These are phyloP conservation scores for Phytophthora tentaculata DNA, from an alignment of 352 stramenopile species.

Conservation along the genomic window DNA sequence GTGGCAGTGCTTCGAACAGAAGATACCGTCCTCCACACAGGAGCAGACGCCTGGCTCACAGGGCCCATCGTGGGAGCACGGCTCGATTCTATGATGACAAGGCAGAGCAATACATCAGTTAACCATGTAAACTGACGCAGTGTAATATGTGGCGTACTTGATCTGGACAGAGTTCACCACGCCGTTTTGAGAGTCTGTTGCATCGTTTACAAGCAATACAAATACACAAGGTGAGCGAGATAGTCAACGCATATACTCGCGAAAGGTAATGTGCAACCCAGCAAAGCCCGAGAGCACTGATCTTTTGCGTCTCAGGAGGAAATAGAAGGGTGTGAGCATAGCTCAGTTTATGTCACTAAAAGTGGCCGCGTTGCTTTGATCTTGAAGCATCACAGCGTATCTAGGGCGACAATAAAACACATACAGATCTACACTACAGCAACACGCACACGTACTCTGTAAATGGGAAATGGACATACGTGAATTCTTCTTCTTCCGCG, in stretches of 20 bases:
- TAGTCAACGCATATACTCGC: neutral
- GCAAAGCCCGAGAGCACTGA: constrained; percentile 25
- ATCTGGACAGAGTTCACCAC: constrained; percentile 55
- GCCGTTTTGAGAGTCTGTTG: constrained; percentile 47
- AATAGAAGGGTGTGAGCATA: constrained; percentile 21
- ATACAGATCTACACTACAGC: constrained; percentile 8
- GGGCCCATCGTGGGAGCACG: constrained; percentile 86
- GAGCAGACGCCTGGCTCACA: constrained; percentile 88
- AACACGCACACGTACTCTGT: constrained; percentile 57
- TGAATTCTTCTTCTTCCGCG: constrained; percentile 67
- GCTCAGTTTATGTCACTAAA: constrained; percentile 57
- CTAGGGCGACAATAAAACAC: constrained; percentile 52
- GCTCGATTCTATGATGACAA: constrained; percentile 60
- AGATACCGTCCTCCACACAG: constrained; percentile 86
- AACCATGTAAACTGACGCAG: neutral
- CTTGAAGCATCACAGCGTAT: constrained; percentile 65
- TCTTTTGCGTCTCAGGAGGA: constrained; percentile 42
- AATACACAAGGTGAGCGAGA: constrained; percentile 4
- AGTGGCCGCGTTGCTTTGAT: constrained; percentile 47
- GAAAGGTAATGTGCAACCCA: constrained; percentile 35
- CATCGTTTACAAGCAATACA: constrained; percentile 4
- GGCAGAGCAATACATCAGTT: constrained; percentile 4
- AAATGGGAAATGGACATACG: constrained; percentile 70
- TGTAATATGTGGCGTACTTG: constrained; percentile 40
- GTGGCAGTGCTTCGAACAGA: constrained; percentile 93